phyloP scores from a whole-genome alignment of 345 rosid species.

The Populus nigra region DNA sequence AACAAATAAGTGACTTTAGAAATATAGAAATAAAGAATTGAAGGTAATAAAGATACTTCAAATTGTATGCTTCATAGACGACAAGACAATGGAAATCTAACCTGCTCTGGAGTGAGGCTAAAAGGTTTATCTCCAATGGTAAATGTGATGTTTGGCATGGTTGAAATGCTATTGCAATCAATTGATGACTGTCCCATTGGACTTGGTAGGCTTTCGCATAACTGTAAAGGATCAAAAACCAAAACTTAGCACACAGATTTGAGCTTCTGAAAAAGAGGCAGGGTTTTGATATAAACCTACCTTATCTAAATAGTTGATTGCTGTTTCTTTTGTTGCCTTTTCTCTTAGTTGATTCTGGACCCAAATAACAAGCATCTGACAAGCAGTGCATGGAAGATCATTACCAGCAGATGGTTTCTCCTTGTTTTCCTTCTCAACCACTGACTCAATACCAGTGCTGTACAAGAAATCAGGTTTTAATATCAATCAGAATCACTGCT shows the following conservation, averaged over 20 bases:
- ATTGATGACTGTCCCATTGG: constrained; percentile 59
- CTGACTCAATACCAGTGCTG: constrained; percentile 41
- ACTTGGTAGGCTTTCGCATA: constrained; percentile 69
- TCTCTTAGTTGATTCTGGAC: constrained; percentile 59
- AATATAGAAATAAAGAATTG: background rate
- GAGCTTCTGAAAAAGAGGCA: background rate
- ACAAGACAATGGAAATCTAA: constrained; percentile 13
- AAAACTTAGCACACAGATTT: background rate
- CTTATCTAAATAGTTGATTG: constrained; percentile 52
- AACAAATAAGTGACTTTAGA: background rate
- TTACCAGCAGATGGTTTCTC: constrained; percentile 24
- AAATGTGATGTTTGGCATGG: constrained; percentile 61
- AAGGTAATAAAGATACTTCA: background rate
- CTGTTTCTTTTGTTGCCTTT: constrained; percentile 49
- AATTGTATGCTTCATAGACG: background rate
- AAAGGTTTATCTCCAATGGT: constrained; percentile 60
- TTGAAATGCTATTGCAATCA: constrained; percentile 43
- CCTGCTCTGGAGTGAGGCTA: constrained; percentile 68
- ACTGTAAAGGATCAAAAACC: constrained; percentile 29
- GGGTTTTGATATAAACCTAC: constrained; percentile 20
- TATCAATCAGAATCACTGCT: background rate
- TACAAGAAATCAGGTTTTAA: constrained; percentile 1
- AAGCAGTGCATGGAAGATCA: constrained; percentile 42
- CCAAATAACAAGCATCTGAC: constrained; percentile 75
- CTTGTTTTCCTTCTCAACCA: constrained; percentile 38